Evolutionary conservation across 1,284 basidiomycete species (phyloP).

Genomic region (Porodaedalea pini): DNA sequence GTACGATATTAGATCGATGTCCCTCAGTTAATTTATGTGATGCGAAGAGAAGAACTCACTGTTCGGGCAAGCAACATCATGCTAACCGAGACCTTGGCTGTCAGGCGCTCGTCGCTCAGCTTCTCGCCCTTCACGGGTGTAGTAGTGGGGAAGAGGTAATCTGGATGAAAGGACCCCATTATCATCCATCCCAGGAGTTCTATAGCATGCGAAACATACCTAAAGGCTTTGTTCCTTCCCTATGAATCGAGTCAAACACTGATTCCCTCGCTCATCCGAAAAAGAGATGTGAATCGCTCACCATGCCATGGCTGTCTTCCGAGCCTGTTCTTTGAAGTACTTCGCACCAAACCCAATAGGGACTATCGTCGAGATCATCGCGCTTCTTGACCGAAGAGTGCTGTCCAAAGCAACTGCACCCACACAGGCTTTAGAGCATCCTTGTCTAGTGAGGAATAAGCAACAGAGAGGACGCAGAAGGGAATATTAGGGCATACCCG

Average conservation of each 20-base stretch:
- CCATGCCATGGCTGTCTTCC: conserved; percentile 15
- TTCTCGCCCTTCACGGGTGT: conserved; percentile 21
- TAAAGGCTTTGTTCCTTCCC: conserved; percentile 20
- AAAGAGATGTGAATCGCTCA: background rate
- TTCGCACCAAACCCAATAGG: conserved; percentile 2
- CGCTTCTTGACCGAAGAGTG: conserved; percentile 14
- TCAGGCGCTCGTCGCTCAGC: conserved; percentile 11
- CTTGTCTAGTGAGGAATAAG: conserved; percentile 16
- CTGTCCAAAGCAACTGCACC: conserved; percentile 19
- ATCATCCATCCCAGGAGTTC: background rate
- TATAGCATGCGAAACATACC: conserved; percentile 7
- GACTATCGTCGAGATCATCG: background rate
- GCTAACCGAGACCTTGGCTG: background rate
- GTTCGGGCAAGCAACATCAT: conserved; percentile 2
- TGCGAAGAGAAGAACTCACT: background rate
- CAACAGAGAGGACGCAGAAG: background rate
- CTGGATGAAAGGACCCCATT: background rate
- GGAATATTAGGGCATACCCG: conserved; percentile 11
- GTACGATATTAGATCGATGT: background rate
- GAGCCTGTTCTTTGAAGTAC: conserved; percentile 12
- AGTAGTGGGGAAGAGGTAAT: conserved; percentile 20
- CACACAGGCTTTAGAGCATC: conserved; percentile 16
- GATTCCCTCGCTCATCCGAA: background rate
- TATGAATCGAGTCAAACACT: conserved; percentile 1
- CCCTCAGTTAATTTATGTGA: background rate